phyloP scores from a whole-genome alignment of 306 rosid species.

The Crotalaria pallida region DNA sequence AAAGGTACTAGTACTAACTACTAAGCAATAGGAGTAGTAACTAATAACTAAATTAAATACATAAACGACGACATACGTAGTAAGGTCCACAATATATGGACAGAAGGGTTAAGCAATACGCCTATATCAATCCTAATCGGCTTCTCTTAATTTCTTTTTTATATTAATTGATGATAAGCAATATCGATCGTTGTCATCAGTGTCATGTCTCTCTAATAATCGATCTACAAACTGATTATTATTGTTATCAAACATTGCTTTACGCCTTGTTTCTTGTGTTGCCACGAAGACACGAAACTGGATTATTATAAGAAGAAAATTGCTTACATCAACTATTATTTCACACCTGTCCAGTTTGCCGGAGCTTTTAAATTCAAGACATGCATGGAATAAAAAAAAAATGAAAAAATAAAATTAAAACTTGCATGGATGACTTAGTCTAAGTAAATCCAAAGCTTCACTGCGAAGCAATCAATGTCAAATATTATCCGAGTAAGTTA shows the following conservation, averaged over 20 bases:
- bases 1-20: not conserved
- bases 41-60: too few relatives aligned
- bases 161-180: too few relatives aligned
- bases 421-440: not conserved
- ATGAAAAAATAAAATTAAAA: too few relatives aligned
- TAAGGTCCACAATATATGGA: not conserved
- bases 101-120: not conserved
- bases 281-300: constrained; percentile 24
- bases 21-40: too few relatives aligned
- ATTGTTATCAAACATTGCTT: constrained; percentile 3
- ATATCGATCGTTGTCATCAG: not conserved
- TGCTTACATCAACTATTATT: not conserved
- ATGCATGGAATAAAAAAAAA: too few relatives aligned
- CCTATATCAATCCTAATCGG: not conserved
- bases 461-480: not conserved
- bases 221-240: not conserved
- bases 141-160: too few relatives aligned
- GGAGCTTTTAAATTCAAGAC: not conserved
- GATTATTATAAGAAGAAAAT: not conserved
- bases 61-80: too few relatives aligned
- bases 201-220: not conserved
- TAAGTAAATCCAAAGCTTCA: not conserved
- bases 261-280: not conserved
- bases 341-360: not conserved
- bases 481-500: not conserved